Evolutionary conservation across 2,329 filamentous ascomycete species (phyloP).

Genomic region (Pestalotiopsis sp.): DNA sequence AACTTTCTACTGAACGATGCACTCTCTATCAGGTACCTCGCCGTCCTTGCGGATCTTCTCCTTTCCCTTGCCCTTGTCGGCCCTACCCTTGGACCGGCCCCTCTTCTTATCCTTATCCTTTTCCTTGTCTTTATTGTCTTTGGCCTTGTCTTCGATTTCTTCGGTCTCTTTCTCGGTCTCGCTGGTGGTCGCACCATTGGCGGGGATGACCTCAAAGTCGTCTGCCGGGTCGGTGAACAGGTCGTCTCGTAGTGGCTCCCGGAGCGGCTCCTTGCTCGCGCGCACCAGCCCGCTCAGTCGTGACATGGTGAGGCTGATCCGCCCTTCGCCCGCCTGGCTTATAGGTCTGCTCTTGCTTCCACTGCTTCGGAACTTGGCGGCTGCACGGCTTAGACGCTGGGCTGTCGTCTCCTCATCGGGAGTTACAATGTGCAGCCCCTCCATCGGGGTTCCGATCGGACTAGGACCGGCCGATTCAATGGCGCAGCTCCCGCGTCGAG

Average conservation of each 20-base stretch:
- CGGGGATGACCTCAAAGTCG: conserved; percentile 24
- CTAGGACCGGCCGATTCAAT: conserved; percentile 41
- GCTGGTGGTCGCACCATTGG: conserved; percentile 12
- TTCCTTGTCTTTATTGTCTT: conserved; percentile 15
- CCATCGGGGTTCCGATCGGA: conserved; percentile 34
- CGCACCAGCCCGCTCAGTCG: conserved; percentile 54
- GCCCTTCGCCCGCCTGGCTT: conserved; percentile 59
- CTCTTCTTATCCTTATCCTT: conserved; percentile 17
- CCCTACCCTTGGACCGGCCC: conserved; percentile 13
- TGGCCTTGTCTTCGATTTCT: conserved; percentile 23
- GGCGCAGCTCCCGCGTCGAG: conserved; percentile 50
- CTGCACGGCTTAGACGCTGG: conserved; percentile 57
- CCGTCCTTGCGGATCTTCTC: conserved; percentile 23
- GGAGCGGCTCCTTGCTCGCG: conserved; percentile 49
- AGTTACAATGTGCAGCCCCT: conserved; percentile 36
- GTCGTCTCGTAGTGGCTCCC: conserved; percentile 29
- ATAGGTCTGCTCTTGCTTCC: conserved; percentile 52
- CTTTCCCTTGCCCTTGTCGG: conserved; percentile 24
- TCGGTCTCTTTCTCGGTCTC: conserved; percentile 21
- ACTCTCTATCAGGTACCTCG: conserved; percentile 31
- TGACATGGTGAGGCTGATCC: conserved; percentile 58
- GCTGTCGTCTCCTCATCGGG: conserved; percentile 55
- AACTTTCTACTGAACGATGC: conserved; percentile 28
- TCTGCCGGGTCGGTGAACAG: conserved; percentile 18
- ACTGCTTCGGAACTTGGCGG: conserved; percentile 50